Evolutionary conservation across 352 stramenopile species (phyloP), one percentile per base, ranked within the genome.

Genomic region (Pythium vanterpoolii): DNA sequence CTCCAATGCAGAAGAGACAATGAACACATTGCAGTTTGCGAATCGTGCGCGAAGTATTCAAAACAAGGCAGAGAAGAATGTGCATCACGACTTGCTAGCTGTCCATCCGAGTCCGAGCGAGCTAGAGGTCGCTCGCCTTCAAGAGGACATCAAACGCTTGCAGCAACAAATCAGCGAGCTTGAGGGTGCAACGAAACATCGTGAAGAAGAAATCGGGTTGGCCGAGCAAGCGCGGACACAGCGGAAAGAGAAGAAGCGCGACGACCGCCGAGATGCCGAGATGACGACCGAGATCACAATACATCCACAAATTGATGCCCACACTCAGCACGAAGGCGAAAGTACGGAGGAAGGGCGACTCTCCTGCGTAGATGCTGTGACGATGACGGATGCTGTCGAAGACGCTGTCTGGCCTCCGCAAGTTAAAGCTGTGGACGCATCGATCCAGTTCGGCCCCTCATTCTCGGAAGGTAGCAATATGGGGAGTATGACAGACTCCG

Each of bases 31-130:
- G 13, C 77, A 89, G 48, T 93, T 90, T 31, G 83, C 81, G 14
- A 89, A 91, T 43, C 73, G 83, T 26, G 81, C 76, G 9, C 67
- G 79, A 1, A 86, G 78, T 51, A 91, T 91, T 49, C 77, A 90
- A 44, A 93, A 91, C 69, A 90, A 89, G 48, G 76, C 71, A 0
- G 69, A 79, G 30, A 86, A 86, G 49, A 89, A 87, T 50, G n/a
- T 53, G 23, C 21, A 49, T 18, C 23, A 30, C n/a, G 46, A 61
- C 14, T 14, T 44, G 2, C 19, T 58, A 5, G 51, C 46, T 5
- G 34, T 64, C 5, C 56, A 46, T 3, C 36, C 40, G 1, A 69
- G 39, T 31, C 53, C 73, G 27, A 78, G 43, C 9, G 63, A 85
- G 14, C 46, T 80, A 30, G 73, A 86, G 59, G 73, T 87, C 51